These are phyloP conservation scores for Solanum aculeatissimum DNA, from an alignment of 305 asterid genomes.

Conservation along the genomic window DNA sequence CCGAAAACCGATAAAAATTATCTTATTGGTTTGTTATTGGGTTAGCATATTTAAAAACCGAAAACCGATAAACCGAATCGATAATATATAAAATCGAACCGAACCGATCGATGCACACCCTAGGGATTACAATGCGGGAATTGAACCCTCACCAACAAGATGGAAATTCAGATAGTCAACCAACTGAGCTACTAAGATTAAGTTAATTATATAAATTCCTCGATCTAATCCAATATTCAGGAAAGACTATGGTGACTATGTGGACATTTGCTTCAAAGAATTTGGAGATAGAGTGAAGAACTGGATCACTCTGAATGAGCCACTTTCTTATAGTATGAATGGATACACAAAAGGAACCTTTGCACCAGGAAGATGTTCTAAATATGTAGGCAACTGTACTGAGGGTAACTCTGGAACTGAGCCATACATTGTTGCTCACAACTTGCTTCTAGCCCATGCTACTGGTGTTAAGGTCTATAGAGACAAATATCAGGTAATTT, in stretches of 20 bases:
- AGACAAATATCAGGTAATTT: not conserved
- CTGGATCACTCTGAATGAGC: conserved; percentile 60
- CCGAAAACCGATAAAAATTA: too few species aligned
- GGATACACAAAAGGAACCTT: conserved; percentile 27
- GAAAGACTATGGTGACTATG: conserved; percentile 19
- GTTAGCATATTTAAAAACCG: too few species aligned
- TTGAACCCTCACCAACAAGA: too few species aligned
- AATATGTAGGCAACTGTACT: conserved; percentile 14
- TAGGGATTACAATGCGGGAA: too few species aligned
- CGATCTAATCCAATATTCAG: not conserved
- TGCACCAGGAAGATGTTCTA: conserved; percentile 45
- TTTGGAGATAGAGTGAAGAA: conserved; percentile 53
- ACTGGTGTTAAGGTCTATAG: conserved; percentile 23
- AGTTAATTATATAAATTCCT: too few species aligned
- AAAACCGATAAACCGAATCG: too few species aligned
- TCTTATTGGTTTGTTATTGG: too few species aligned
- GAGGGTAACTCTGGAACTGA: conserved; percentile 42
- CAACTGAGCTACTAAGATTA: too few species aligned
- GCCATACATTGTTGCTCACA: conserved; percentile 47
- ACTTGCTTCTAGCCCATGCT: conserved; percentile 37
- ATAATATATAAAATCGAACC: too few species aligned
- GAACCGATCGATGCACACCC: too few species aligned
- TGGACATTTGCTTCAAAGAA: conserved; percentile 31
- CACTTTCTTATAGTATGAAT: conserved; percentile 2
- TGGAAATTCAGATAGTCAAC: too few species aligned